Conservation (phyloP, 768 basidiomycete species). For the Auriscalpium microsporum region DNA sequence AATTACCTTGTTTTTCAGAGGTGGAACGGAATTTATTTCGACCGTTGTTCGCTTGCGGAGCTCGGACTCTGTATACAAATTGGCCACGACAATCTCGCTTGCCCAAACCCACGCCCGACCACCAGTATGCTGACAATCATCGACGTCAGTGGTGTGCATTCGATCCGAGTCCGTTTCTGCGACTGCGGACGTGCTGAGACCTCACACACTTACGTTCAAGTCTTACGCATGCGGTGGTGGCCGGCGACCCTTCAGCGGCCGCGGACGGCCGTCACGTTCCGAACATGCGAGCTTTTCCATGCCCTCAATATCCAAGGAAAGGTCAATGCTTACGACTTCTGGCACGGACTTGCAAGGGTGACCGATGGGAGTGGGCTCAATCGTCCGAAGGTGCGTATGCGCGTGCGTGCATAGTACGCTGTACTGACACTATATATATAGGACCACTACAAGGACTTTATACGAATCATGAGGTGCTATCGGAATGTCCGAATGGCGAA, state of each 20-base stretch:
- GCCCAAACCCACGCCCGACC: not conserved
- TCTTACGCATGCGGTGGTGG: not conserved
- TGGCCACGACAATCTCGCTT: not conserved
- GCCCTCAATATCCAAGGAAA: not conserved
- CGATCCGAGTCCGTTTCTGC: not conserved
- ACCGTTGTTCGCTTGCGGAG: not conserved
- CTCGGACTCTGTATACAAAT: not conserved
- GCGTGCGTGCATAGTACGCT: not conserved
- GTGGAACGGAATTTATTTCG: not conserved
- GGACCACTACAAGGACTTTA: constrained; percentile 1
- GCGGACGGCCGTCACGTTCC: not conserved
- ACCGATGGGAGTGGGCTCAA: not conserved
- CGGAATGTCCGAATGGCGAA: constrained; percentile 16
- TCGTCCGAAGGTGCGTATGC: constrained; percentile 8
- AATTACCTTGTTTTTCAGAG: not conserved
- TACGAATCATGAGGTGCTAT: constrained; percentile 10
- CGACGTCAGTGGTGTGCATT: not conserved
- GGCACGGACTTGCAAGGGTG: not conserved
- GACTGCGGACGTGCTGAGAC: not conserved
- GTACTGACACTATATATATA: no score
- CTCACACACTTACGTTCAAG: not conserved
- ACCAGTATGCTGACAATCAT: not conserved
- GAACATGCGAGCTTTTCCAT: not conserved
- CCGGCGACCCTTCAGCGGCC: not conserved
- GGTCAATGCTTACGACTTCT: not conserved